Evolutionary conservation across 2,329 filamentous ascomycete genomes (phyloP).

Genomic region (Pestalotiopsis sp.): DNA sequence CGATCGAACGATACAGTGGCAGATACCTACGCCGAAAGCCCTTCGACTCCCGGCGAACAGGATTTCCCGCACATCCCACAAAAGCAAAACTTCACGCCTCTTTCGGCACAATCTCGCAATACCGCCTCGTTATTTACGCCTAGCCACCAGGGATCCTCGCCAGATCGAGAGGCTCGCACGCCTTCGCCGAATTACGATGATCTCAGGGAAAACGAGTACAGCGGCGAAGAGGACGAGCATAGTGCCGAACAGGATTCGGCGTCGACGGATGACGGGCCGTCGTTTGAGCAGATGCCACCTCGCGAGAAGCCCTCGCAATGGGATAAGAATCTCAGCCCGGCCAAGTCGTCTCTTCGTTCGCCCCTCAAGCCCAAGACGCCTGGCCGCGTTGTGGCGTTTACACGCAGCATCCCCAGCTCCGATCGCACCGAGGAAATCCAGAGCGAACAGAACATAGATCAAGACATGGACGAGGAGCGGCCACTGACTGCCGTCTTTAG

Average conservation of each 20-base stretch:
- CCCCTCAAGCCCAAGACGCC: constrained; percentile 59
- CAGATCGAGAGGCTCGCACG: constrained; percentile 13
- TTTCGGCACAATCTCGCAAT: constrained; percentile 30
- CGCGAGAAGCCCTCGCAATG: constrained; percentile 51
- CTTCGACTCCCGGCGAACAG: constrained; percentile 33
- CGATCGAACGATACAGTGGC: constrained; percentile 24
- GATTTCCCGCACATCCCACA: constrained; percentile 41
- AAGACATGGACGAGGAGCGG: constrained; percentile 6
- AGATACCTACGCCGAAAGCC: constrained; percentile 28
- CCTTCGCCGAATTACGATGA: not conserved
- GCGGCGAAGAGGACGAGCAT: constrained; percentile 7
- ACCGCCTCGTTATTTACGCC: constrained; percentile 40
- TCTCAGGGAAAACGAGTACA: constrained; percentile 1
- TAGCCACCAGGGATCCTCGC: constrained; percentile 15
- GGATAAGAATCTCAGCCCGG: constrained; percentile 53
- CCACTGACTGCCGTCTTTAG: not conserved
- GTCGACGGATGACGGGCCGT: constrained; percentile 37
- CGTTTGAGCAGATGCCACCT: constrained; percentile 38
- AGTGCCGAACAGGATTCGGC: constrained; percentile 29
- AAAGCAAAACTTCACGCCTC: constrained; percentile 52
- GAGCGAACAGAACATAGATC: constrained; percentile 19
- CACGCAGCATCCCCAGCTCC: constrained; percentile 50
- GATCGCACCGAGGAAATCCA: constrained; percentile 38
- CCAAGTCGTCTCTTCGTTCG: constrained; percentile 59
- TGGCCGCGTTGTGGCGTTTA: constrained; percentile 61